Percentiles rank a stretch among this genome's conserved stretches.
Evolutionary conservation across 345 rosid genomes (phyloP).

Genomic region (Nasturtium officinale): DNA sequence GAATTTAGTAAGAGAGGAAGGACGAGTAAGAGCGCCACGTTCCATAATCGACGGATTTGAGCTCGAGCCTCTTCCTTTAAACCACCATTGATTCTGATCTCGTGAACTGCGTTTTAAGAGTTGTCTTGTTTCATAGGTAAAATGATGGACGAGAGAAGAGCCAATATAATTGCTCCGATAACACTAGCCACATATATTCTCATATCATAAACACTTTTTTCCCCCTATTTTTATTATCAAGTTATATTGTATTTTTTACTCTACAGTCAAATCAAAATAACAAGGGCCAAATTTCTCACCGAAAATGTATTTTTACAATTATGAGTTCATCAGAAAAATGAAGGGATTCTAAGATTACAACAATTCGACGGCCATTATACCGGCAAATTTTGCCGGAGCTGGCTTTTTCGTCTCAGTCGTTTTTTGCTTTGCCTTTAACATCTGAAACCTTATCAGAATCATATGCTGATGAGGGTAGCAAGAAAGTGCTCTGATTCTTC

Average conservation of each 20-base stretch:
- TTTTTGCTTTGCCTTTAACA: constrained; percentile 76
- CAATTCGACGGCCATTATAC: constrained; percentile 10
- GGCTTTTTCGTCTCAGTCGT: constrained; percentile 42
- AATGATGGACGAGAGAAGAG: neutral
- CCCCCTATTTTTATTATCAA: neutral
- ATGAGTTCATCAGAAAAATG: constrained; percentile 25
- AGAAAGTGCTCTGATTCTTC: constrained; percentile 83
- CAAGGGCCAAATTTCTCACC: too few relatives aligned
- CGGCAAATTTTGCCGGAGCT: neutral
- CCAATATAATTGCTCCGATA: constrained; percentile 15
- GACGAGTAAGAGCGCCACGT: constrained; percentile 43
- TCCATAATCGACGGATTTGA: constrained; percentile 50
- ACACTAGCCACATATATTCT: constrained; percentile 43
- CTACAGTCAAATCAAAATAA: too few relatives aligned
- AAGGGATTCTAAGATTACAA: constrained; percentile 42
- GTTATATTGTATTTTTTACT: too few relatives aligned
- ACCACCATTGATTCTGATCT: constrained; percentile 42
- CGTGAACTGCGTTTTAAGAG: constrained; percentile 2
- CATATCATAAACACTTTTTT: constrained; percentile 9
- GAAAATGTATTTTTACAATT: constrained; percentile 3
- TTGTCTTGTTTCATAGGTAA: constrained; percentile 20
- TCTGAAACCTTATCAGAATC: constrained; percentile 57
- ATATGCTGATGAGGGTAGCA: constrained; percentile 67
- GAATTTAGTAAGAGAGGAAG: constrained; percentile 47
- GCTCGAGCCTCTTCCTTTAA: constrained; percentile 4